A percentile compares a stretch with the other conserved stretches of the same genome.
Conservation (phyloP, 768 basidiomycete species). For the Kwoniella europaea region DNA sequence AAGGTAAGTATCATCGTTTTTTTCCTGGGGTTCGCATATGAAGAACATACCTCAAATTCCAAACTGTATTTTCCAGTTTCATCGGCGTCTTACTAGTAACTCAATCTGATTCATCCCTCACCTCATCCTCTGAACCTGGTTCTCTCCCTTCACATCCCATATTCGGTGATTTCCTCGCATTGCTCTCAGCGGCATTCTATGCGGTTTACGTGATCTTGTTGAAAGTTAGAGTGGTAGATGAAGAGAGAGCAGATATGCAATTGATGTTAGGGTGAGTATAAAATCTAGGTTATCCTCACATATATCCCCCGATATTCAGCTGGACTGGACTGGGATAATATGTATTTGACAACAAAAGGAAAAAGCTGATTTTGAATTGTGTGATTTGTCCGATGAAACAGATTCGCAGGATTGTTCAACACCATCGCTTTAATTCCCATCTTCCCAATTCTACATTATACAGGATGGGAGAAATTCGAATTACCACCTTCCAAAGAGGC, state of each 20-base stretch:
- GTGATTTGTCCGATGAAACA: conserved; percentile 10
- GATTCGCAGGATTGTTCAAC: conserved; percentile 89
- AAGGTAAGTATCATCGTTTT: conserved; percentile 64
- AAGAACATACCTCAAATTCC: neutral
- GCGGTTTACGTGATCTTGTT: conserved; percentile 85
- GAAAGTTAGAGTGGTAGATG: conserved; percentile 80
- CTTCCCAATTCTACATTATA: conserved; percentile 74
- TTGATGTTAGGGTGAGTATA: conserved; percentile 75
- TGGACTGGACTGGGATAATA: neutral
- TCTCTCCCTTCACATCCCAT: conserved; percentile 60
- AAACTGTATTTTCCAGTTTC: conserved; percentile 64
- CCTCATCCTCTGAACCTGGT: conserved; percentile 42
- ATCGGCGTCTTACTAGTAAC: conserved; percentile 86
- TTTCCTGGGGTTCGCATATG: neutral
- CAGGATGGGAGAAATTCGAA: conserved; percentile 75
- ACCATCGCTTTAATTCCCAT: conserved; percentile 76
- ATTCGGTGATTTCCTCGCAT: conserved; percentile 79
- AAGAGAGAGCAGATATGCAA: conserved; percentile 88
- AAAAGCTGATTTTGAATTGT: no score
- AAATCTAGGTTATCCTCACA: no score
- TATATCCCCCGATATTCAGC: neutral
- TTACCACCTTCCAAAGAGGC: conserved; percentile 66
- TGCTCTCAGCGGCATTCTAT: conserved; percentile 86
- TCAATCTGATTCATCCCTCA: conserved; percentile 70
- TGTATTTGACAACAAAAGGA: no score